A percentile compares a stretch with the other conserved stretches of the same genome.
These are phyloP conservation scores for Plasmodium berghei DNA, from an alignment of 169 alveolate genomes.

Conservation along the genomic window DNA sequence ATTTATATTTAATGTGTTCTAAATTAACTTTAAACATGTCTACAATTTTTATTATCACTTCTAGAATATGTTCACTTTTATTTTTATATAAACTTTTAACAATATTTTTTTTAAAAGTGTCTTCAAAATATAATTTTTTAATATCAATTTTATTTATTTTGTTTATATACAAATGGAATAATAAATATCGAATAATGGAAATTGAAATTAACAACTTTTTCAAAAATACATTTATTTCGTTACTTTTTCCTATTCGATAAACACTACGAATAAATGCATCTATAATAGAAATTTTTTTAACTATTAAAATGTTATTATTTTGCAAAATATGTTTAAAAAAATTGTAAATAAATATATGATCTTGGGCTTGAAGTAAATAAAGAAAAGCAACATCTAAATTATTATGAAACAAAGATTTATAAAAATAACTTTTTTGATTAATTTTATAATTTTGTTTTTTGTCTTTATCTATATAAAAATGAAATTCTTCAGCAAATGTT, in stretches of 20 bases:
- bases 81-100: slow-evolving; percentile 53
- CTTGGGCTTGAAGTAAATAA: slow-evolving; percentile 8
- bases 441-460: neutral
- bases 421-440: neutral
- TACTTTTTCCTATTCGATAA: neutral
- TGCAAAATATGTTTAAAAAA: slow-evolving; percentile 26
- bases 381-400: slow-evolving; percentile 31
- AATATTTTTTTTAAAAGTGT: slow-evolving; percentile 33
- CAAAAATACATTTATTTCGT: slow-evolving; percentile 1
- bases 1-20: neutral
- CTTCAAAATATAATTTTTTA: slow-evolving; percentile 33
- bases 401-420: slow-evolving; percentile 6
- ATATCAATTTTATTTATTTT: slow-evolving; percentile 17
- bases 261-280: slow-evolving; percentile 18
- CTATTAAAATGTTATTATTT: slow-evolving; percentile 3
- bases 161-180: slow-evolving; percentile 2
- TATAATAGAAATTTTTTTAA: slow-evolving; percentile 23
- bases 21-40: slow-evolving; percentile 20
- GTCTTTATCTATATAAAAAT: neutral
- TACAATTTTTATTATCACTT: slow-evolving; percentile 29
- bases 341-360: slow-evolving; percentile 14
- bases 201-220: slow-evolving; percentile 11
- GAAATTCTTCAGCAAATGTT: neutral
- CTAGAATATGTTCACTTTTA: slow-evolving; percentile 32
- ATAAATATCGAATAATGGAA: slow-evolving; percentile 23